phyloP scores from a whole-genome alignment of 352 stramenopile genomes.

The Globisporangium camurandrum region DNA sequence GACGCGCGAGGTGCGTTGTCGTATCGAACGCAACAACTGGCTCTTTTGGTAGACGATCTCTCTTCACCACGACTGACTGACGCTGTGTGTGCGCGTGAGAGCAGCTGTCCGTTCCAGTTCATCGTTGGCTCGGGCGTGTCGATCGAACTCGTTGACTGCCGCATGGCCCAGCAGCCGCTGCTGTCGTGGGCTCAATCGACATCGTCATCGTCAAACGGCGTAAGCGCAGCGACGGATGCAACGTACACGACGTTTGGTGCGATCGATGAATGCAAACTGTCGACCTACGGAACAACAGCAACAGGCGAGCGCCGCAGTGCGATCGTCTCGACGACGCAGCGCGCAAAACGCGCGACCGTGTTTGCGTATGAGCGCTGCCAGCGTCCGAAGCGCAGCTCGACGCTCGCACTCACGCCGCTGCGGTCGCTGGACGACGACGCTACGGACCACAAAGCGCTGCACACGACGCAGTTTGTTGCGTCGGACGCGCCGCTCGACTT shows the following conservation, averaged over 20 bases:
- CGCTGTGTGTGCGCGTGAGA: neutral
- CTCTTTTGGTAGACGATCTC: too few relatives aligned
- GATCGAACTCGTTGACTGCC: conserved; percentile 60
- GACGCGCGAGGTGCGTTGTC: conserved; percentile 32
- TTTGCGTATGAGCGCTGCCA: conserved; percentile 37
- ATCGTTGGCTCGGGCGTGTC: conserved; percentile 55
- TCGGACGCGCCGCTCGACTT: conserved; percentile 54
- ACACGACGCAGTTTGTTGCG: conserved; percentile 41
- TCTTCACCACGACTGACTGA: neutral
- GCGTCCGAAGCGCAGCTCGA: conserved; percentile 14
- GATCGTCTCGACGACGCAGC: conserved; percentile 32
- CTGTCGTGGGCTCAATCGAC: conserved; percentile 60
- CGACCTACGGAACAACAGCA: too few relatives aligned
- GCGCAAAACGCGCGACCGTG: conserved; percentile 31
- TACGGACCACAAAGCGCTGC: conserved; percentile 9
- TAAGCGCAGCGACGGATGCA: conserved; percentile 6
- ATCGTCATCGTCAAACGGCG: too few relatives aligned
- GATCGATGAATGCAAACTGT: conserved; percentile 42
- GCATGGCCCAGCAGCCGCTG: conserved; percentile 50
- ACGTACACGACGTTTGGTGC: conserved; percentile 21
- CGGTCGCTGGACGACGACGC: conserved; percentile 29
- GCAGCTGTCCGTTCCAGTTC: conserved; percentile 64
- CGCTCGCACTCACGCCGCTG: conserved; percentile 30
- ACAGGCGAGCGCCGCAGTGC: conserved; percentile 24
- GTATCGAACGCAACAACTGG: neutral